Base-by-base conservation (phyloP, 106 monocot genomes). In the Dendrobium huoshanense region DNA sequence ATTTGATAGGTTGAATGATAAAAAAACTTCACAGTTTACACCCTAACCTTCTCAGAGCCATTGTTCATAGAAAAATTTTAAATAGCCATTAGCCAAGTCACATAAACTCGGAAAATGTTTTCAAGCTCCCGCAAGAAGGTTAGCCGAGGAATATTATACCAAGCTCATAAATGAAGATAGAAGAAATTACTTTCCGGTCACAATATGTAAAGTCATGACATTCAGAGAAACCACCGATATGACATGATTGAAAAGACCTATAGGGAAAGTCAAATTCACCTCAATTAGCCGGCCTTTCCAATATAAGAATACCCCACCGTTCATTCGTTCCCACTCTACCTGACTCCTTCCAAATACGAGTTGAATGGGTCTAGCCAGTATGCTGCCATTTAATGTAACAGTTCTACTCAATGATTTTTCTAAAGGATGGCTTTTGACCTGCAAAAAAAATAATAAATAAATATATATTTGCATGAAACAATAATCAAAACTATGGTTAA, bases 281-380 rank as follows among this genome's bases (percentile, higher is more conserved):
- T 95, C 95, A 79, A 95, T 95, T 70, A 95, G 67, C 55, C 95
- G 86, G 29, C 95, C 95, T 88, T 92, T 92, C 95, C 92, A 95
- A 65, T 95, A 95, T 51, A 95, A 70, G 75, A 95, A 95, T 40
- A 95, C 82, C 73, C 95, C 95, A 80, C 88, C 77, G 67, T 95
- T 95, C 79, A 85, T 49, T 61, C 84, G 80, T 74, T 95, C 82
- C 83, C 85, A 88, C 79, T 95, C 95, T 25, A 81, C 78, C 42
- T 82, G 87, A 55, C 92, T 92, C 25, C 81, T 82, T 25, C 95
- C 95, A 17, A 95, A 64, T 59, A 86, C 88, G 54, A 95, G 76
- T 18, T 82, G 58, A 59, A 95, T 37, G 75, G 76, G 22, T 84
- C 81, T 88, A 40, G 79, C 95, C 88, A 85, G 87, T 40, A 95